Base-by-base conservation (phyloP, 495 filamentous ascomycete genomes). In the Annulohypoxylon nitens region DNA sequence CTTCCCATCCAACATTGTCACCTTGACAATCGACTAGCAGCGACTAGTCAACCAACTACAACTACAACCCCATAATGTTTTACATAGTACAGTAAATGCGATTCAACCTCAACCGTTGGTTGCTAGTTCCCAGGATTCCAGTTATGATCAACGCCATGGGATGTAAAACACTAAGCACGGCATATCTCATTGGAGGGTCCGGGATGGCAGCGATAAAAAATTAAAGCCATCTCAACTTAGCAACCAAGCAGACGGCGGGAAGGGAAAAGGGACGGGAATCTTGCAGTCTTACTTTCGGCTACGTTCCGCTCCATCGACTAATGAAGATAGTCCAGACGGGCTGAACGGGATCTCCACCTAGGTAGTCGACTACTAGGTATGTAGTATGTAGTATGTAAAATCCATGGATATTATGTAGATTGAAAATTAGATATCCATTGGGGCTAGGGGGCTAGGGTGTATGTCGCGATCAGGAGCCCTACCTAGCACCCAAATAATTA, bases 221-320 rank as follows among this genome's bases (percentile, higher is more conserved):
- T 43, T 30, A 4, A 64, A 67, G 48, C 63, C 58, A 60, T 59
- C 39, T 47, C 50, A 45, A 45, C 45, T 33, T 9, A 54, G 41
- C 33, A 34, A 47, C 23, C 39, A 57, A 58, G 55, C 48, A 64
- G 50, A 10, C 51, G 16, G 47, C 55, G 48, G 45, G 53, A n/a
- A 64, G n/a, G 45, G 41, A 47, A 30, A 47, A 25, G 37, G 61
- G 54, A 51, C 64, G 55, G 51, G 67, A 54, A 64, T 57, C 67
- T 67, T 61, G 63, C 59, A 30, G 30, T 30, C 30, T 30, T 30
- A 30, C 30, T 30, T 74, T 67, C 67, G 71, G 71, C 67, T 68
- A 25, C 67, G 67, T 67, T 58, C 72, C 72, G 72, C 54, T 60
- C 57, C 43, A 70, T 23, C 51, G 57, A 37, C 57, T 67, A 59